Evolutionary conservation across 352 stramenopile species (phyloP), one percentile per base, ranked within the genome.

Genomic region (Phytophthora ohioensis): DNA sequence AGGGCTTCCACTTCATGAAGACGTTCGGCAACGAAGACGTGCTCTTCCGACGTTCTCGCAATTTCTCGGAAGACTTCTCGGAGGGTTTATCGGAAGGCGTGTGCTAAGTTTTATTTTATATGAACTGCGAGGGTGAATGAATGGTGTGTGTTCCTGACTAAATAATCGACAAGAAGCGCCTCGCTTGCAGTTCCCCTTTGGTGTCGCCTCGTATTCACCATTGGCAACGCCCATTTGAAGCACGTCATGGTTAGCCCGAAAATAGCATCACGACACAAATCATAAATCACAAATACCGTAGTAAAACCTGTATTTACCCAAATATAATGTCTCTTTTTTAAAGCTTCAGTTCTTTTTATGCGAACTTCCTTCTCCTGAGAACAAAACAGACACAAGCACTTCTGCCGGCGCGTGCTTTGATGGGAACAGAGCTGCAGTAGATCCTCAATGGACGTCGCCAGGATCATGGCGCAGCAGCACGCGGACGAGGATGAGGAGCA

Each of bases 81-180:
- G 87, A 94, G 55, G 82, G 85, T 3, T 62, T 94, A 45, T 91
- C 85, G 36, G 87, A 94, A 74, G 87, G 87, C 58, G 87, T 94
- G 58, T 94, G 87, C 80, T 94, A 87, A 65, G 56, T 68, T 70
- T 69, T 75, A 42, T 54, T 69, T 70, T 75, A 72, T 75, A 70
- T 80, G 60, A 75, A 62, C 57, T 56, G 52, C 41, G 3, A 46
- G 17, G 51, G n/a, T 11, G 10, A 43, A 43, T 54, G 46, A 10
- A 48, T 58, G 52, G 41, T 62, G 48, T 70, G 52, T 27, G 56
- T 69, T 46, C 36, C 38, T 36, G 21, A 56, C 42, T 60, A 58
- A 27, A 55, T 62, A 69, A 64, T 64, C 41, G 42, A 51, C 15
- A 62, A 17, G 7, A 63, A 63, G 45, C 11, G 51, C 51, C 55